phyloP scores from a whole-genome alignment of 1,139 yeast species.

The Protomyces gravidus region DNA sequence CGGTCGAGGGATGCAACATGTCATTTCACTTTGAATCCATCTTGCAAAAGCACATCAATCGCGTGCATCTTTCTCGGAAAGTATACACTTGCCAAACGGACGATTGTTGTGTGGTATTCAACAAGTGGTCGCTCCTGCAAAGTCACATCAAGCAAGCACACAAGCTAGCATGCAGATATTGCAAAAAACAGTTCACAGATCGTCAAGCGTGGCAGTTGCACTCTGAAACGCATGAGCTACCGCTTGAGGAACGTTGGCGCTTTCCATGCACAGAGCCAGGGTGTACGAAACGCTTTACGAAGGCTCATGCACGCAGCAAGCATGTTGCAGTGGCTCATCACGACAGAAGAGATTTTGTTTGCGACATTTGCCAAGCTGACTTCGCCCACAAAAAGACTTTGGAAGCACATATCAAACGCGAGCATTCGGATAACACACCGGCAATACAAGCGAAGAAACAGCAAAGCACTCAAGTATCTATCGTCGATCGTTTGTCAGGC shows the following conservation, averaged over 20 bases:
- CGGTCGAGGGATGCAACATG: slow-evolving; percentile 39
- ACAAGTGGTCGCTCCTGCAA: slow-evolving; percentile 74
- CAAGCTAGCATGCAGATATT: slow-evolving; percentile 56
- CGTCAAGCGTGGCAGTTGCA: slow-evolving; percentile 66
- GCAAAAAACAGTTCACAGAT: slow-evolving; percentile 74
- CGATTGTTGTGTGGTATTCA: slow-evolving; percentile 58
- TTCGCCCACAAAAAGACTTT: slow-evolving; percentile 35
- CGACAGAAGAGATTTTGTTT: slow-evolving; percentile 33
- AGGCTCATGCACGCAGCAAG: slow-evolving; percentile 27
- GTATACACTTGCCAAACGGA: slow-evolving; percentile 37
- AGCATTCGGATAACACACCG: slow-evolving; percentile 11
- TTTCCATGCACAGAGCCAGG: slow-evolving; percentile 47
- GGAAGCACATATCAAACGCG: slow-evolving; percentile 32
- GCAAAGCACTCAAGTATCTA: slow-evolving; percentile 31
- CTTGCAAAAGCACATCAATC: slow-evolving; percentile 40
- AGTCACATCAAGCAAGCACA: slow-evolving; percentile 68
- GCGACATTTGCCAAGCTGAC: slow-evolving; percentile 33
- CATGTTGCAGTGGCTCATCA: slow-evolving; percentile 35
- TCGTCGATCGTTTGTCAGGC: slow-evolving; percentile 43
- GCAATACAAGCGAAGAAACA: slow-evolving; percentile 3
- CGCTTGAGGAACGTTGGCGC: slow-evolving; percentile 53
- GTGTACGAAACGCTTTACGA: slow-evolving; percentile 44
- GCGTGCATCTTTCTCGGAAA: slow-evolving; percentile 37
- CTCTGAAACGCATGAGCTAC: slow-evolving; percentile 54
- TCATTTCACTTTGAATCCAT: slow-evolving; percentile 40